Evolutionary conservation across 768 basidiomycete genomes (phyloP).

Genomic region (Butyriboletus loyo): DNA sequence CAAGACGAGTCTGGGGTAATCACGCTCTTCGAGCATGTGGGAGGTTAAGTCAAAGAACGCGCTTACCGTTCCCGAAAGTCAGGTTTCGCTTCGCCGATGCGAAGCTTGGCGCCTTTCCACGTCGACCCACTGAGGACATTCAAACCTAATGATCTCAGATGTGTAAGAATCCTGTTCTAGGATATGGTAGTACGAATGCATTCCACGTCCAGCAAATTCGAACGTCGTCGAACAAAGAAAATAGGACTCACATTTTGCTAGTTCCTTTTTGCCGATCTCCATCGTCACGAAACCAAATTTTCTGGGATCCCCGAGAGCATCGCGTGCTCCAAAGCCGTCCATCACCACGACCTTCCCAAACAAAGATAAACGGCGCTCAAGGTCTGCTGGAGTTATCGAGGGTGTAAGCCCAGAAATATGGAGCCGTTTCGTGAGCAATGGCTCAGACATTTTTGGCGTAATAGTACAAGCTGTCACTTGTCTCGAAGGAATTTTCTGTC

Average conservation of each 20-base stretch:
- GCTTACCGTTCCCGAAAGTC: constrained; percentile 62
- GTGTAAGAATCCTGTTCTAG: background rate
- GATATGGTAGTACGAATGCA: background rate
- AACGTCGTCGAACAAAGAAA: background rate
- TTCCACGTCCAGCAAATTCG: background rate
- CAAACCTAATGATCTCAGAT: constrained; percentile 47
- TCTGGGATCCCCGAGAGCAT: constrained; percentile 63
- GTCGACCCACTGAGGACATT: constrained; percentile 75
- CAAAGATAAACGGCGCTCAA: constrained; percentile 53
- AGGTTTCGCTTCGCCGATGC: constrained; percentile 80
- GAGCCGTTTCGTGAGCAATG: constrained; percentile 51
- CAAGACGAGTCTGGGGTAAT: constrained; percentile 7
- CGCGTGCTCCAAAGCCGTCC: constrained; percentile 64
- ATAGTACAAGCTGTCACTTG: background rate
- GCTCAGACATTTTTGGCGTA: constrained; percentile 14
- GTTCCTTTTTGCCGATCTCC: constrained; percentile 54
- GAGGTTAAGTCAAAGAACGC: background rate
- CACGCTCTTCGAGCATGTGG: background rate
- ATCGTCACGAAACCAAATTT: constrained; percentile 76
- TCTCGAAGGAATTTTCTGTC: background rate
- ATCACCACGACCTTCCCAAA: constrained; percentile 70
- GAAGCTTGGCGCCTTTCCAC: constrained; percentile 85
- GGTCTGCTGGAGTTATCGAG: constrained; percentile 53
- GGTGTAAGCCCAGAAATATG: constrained; percentile 77
- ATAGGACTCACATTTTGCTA: constrained; percentile 58